Percentiles rank a stretch among this genome's conserved stretches.
These are phyloP conservation scores for Globisporangium iwayamae DNA, from an alignment of 352 stramenopile genomes.

Conservation along the genomic window DNA sequence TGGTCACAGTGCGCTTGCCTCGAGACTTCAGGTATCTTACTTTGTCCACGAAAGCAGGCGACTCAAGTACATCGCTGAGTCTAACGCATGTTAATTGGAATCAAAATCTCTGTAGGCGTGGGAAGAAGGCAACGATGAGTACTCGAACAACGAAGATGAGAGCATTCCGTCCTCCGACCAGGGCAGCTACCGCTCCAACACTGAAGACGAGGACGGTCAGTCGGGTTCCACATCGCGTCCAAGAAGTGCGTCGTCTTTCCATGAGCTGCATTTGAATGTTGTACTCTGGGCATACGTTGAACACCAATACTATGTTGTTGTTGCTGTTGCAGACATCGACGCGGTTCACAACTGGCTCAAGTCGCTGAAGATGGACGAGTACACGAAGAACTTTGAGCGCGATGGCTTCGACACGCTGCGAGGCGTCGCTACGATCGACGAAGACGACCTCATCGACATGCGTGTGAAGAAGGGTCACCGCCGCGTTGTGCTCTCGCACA, in stretches of 20 bases:
- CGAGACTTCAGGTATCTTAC: slow-evolving; percentile 47
- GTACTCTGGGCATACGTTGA: background rate
- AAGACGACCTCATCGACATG: slow-evolving; percentile 87
- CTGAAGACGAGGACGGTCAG: slow-evolving; percentile 44
- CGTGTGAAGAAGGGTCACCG: slow-evolving; percentile 86
- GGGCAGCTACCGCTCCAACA: slow-evolving; percentile 17
- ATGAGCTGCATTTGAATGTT: background rate
- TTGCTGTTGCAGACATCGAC: slow-evolving; percentile 54
- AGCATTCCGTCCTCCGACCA: slow-evolving; percentile 17
- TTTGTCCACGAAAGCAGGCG: too few relatives aligned
- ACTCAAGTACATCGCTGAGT: too few relatives aligned
- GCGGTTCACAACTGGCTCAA: slow-evolving; percentile 84
- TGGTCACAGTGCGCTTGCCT: slow-evolving; percentile 72
- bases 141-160: slow-evolving; percentile 66
- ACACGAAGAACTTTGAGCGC: slow-evolving; percentile 85
- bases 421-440: slow-evolving; percentile 81
- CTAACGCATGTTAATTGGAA: background rate
- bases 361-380: slow-evolving; percentile 86
- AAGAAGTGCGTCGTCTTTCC: slow-evolving; percentile 40
- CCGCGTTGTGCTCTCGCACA: slow-evolving; percentile 80
- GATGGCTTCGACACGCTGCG: slow-evolving; percentile 86
- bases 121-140: slow-evolving; percentile 89
- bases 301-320: background rate
- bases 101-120: slow-evolving; percentile 37
- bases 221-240: slow-evolving; percentile 25